Base-by-base conservation (phyloP, 768 basidiomycete species). In the Baorangia bicolor region DNA sequence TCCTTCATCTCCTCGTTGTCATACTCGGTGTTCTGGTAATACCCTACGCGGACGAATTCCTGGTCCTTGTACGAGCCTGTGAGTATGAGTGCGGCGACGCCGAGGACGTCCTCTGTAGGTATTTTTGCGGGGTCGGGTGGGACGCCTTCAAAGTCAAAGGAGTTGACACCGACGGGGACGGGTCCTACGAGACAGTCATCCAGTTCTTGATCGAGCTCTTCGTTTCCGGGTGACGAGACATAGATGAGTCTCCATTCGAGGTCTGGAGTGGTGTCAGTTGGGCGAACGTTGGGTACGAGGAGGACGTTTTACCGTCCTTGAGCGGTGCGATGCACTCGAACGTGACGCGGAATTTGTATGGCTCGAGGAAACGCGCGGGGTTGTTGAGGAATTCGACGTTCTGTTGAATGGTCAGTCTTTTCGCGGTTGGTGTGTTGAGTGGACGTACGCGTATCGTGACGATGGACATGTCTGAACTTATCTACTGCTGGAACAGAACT, bases 21-120 rank as follows among this genome's bases (percentile, higher is more conserved):
- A 68, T 98, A 98, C 72, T 98, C 96, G 25, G 95, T 98, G 68
- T 98, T 95, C 74, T 98, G 97, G 72, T 99, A 99, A 71, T 99
- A 98, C 8, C 97, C 97, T 27, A 99, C 95, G 43, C 96, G 86
- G n/a, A 99, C 96, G 67, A 99, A 99, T 71, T 98, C 97, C 66
- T 97, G 95, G 49, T 98, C 96, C 37, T 87, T 85, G 74, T 98
- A 99, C 12, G 91, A 92, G 8, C 94, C 97, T 0, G 95, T 98
- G 49, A 99, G 82, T 65, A 99, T 98, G 68, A 98, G 87, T 7
- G 96, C 97, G 2, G 96, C 92, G 18, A 99, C 95, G 43, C 97
- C 97, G 13, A 99, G 81, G 31, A 96, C 92, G 67, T 98, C 96
- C 58, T 92, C 87, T 31, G 83, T 66, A 2, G 94, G 95, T 61